Evolutionary conservation across 345 rosid species (phyloP).

Genomic region (Clausena lansium): DNA sequence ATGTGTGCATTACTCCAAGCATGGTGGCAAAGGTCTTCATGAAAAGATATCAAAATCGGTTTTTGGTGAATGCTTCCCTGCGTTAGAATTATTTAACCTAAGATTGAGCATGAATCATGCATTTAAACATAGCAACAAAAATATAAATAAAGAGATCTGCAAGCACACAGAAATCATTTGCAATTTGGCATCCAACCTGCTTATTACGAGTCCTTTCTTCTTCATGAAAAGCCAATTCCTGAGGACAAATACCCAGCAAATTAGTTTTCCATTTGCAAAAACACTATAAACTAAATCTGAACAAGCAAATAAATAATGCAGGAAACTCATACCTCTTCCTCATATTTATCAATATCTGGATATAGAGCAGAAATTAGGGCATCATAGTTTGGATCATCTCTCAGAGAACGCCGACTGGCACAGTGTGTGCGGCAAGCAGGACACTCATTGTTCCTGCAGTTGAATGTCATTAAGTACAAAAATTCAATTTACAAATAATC

Average conservation of each 20-base stretch:
- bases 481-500: constrained; percentile 1
- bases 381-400: constrained; percentile 95
- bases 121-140: constrained; percentile 12
- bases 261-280: constrained; percentile 11
- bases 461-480: constrained; percentile 15
- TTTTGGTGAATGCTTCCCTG: constrained; percentile 12
- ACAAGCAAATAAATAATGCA: constrained; percentile 6
- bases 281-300: constrained; percentile 7
- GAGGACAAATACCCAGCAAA: constrained; percentile 22
- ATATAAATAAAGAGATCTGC: constrained; percentile 13
- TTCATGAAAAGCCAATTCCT: constrained; percentile 85
- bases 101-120: background rate
- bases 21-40: background rate
- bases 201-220: constrained; percentile 84
- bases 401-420: constrained; percentile 92
- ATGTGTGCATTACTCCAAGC: background rate
- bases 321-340: constrained; percentile 60
- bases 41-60: constrained; percentile 1
- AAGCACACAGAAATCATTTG: background rate
- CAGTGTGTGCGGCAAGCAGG: constrained; percentile 99
- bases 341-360: constrained; percentile 75
- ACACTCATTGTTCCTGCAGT: constrained; percentile 90
- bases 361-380: constrained; percentile 78
- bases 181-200: constrained; percentile 52
- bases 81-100: constrained; percentile 2